phyloP scores from a whole-genome alignment of 2,329 filamentous ascomycete genomes.

The Orbilia brochopaga region DNA sequence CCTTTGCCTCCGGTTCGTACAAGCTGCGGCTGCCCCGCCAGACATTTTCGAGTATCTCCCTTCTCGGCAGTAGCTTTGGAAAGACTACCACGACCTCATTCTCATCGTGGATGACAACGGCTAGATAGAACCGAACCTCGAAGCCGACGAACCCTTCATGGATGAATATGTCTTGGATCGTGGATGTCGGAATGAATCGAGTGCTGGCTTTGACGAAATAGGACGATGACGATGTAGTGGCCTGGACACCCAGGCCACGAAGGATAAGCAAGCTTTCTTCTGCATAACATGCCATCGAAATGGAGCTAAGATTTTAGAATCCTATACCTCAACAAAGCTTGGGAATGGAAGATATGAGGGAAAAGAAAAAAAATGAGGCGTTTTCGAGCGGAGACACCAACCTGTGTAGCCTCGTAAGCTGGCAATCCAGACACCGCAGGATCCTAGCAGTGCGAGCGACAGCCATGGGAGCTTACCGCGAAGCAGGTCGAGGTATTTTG shows the following conservation, averaged over 20 bases:
- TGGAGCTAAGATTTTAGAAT: slow-evolving; percentile 8
- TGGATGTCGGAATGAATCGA: slow-evolving; percentile 85
- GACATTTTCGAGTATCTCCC: slow-evolving; percentile 79
- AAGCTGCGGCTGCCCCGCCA: slow-evolving; percentile 84
- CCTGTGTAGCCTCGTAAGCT: slow-evolving; percentile 46
- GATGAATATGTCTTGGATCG: slow-evolving; percentile 90
- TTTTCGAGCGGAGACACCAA: slow-evolving; percentile 16
- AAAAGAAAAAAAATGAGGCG: slow-evolving; percentile 12
- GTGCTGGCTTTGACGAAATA: slow-evolving; percentile 62
- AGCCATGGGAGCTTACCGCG: slow-evolving; percentile 41
- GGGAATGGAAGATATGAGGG: slow-evolving; percentile 6
- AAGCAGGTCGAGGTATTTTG: slow-evolving; percentile 42
- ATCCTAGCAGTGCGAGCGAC: slow-evolving; percentile 43
- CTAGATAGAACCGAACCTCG: slow-evolving; percentile 85
- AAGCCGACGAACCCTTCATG: slow-evolving; percentile 95
- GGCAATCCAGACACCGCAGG: slow-evolving; percentile 44
- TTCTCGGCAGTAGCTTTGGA: slow-evolving; percentile 75
- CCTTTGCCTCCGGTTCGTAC: slow-evolving; percentile 66
- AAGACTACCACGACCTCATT: slow-evolving; percentile 93
- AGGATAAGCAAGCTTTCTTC: slow-evolving; percentile 89
- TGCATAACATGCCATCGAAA: slow-evolving; percentile 59
- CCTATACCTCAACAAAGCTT: not conserved
- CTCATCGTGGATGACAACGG: slow-evolving; percentile 88
- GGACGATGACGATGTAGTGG: slow-evolving; percentile 71
- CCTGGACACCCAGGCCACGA: slow-evolving; percentile 88